Percentiles rank a stretch among this genome's conserved stretches.
Evolutionary conservation across 1,284 basidiomycete species (phyloP).

Genomic region (Peniophora sp.): DNA sequence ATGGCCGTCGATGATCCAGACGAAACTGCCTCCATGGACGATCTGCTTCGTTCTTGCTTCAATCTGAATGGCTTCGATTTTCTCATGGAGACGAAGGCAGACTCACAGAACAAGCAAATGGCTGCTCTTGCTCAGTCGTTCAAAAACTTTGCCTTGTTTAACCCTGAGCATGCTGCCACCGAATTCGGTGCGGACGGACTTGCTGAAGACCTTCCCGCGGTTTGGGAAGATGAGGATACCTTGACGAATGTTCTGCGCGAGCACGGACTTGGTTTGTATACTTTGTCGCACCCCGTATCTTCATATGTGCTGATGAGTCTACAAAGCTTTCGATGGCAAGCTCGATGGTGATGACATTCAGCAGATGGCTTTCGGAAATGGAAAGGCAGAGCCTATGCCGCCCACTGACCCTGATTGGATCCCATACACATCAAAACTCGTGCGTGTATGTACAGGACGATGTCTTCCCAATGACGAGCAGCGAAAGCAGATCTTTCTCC

Average conservation of each 20-base stretch:
- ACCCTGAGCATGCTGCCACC: too few species aligned
- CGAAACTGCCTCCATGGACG: too few species aligned
- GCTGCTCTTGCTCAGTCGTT: neutral
- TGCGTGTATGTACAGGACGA: neutral
- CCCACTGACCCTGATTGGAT: neutral
- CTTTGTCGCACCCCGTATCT: neutral
- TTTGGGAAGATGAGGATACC: neutral
- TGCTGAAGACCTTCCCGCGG: neutral
- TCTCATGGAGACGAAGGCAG: neutral
- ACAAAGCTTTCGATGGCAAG: neutral
- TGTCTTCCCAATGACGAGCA: neutral
- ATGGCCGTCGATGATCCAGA: too few species aligned
- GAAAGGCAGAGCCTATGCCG: neutral
- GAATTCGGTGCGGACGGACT: too few species aligned
- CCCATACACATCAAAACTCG: slow-evolving; percentile 1
- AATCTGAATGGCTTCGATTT: too few species aligned
- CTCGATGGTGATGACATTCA: slow-evolving; percentile 1
- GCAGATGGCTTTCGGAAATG: neutral
- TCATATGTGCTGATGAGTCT: neutral
- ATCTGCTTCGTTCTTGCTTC: too few species aligned
- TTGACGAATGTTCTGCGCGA: slow-evolving; percentile 1
- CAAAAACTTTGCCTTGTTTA: too few species aligned
- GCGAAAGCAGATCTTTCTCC: slow-evolving; percentile 11
- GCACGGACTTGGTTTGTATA: neutral
- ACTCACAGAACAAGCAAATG: neutral